These are phyloP conservation scores for Xanthoconium stramineum DNA, from an alignment of 768 basidiomycete genomes.

Conservation along the genomic window DNA sequence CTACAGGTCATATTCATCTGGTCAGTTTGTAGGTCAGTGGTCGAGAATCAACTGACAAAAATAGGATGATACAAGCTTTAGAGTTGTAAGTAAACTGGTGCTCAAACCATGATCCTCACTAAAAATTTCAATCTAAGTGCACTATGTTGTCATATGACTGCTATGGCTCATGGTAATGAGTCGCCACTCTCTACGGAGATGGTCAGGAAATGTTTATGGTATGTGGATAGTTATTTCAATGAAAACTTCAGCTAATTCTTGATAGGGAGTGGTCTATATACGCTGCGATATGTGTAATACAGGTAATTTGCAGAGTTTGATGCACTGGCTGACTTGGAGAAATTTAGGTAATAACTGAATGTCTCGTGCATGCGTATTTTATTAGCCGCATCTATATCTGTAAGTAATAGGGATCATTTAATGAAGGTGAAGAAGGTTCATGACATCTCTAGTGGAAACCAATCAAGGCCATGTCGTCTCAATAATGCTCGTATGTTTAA, in stretches of 20 bases:
- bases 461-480: not conserved
- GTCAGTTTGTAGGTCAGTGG: slow-evolving; percentile 7
- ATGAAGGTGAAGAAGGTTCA: not conserved
- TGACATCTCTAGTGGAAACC: slow-evolving; percentile 7
- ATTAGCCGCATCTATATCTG: slow-evolving; percentile 22
- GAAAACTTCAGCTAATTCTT: not conserved
- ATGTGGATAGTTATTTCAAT: not conserved
- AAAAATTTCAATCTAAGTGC: slow-evolving; percentile 5
- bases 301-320: not conserved
- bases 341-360: slow-evolving; percentile 15
- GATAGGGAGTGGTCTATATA: slow-evolving; percentile 13
- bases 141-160: slow-evolving; percentile 6
- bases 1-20: slow-evolving; percentile 20
- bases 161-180: not conserved
- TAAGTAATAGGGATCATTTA: slow-evolving; percentile 1
- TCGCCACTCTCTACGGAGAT: not conserved
- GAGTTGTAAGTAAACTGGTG: slow-evolving; percentile 8
- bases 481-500: slow-evolving; percentile 18
- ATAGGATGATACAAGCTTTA: slow-evolving; percentile 19
- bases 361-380: slow-evolving; percentile 25
- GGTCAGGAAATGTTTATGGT: not conserved
- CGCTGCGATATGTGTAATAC: slow-evolving; percentile 17
- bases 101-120: not conserved
- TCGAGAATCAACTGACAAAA: not conserved
- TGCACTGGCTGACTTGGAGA: slow-evolving; percentile 1